Base-by-base conservation (phyloP, 306 rosid species). In the Fagus sylvatica region DNA sequence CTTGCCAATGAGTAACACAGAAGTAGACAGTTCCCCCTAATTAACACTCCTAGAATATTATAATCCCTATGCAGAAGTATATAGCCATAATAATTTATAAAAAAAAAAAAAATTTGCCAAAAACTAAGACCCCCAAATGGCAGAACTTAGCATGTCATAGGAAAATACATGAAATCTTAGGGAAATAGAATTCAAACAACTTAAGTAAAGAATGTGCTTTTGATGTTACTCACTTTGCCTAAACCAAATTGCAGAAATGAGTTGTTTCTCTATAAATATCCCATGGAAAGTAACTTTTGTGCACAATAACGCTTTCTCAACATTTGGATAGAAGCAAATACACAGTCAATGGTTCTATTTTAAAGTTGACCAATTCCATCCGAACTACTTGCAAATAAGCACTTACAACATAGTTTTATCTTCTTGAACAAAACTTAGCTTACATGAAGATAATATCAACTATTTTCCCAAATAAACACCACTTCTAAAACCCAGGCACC, bases 381-480 rank as follows among this genome's bases (percentile, higher is more conserved):
- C 5, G 61, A 62, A 37, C 71, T n/a, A 69, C 39, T 76, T 55
- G 78, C 53, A 49, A 73, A 73, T 22, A 74, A 36, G 57, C 46
- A 33, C 68, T 67, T 19, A 53, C 41, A 73, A 43, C 51, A 62
- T 53, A 34, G 69, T 32, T 69, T 77, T 28, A 77, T 16, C 74
- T 53, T 30, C 30, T 17, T 55, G 61, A 55, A 55, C 10, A n/a
- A 55, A 55, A 55, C n/a, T 13, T 12, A 15, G 32, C 60, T 30
- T 4, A 1, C 4, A 51, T 51, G 17, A 51, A 51, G 54, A 51
- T 51, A 51, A 51, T 3, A 51, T 51, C n/a, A 3, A 15, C 17
- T 51, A 12, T n/a, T 51, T 4, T 51, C 60, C 78, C 59, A 75
- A 73, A 53, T 39, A 77, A 79, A 17, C 57, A 79, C 74, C 85